phyloP scores from a whole-genome alignment of 1,284 basidiomycete species.

The Athelia psychrophila region DNA sequence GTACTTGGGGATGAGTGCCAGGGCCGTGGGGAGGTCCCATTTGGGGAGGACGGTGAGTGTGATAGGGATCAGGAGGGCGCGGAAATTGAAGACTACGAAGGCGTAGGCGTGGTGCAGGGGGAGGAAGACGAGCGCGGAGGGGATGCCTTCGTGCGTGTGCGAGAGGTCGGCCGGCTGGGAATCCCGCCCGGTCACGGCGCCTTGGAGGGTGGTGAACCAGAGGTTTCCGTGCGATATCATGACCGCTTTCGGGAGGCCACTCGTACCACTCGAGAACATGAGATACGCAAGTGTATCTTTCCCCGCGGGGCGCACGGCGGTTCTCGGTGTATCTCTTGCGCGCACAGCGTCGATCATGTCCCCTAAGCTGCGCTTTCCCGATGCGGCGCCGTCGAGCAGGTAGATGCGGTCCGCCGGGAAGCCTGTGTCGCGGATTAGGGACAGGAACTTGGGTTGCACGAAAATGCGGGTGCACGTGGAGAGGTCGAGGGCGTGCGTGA shows the following conservation, averaged over 20 bases:
- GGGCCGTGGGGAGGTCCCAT: conserved; percentile 44
- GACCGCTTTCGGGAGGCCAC: conserved; percentile 75
- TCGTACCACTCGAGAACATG: conserved; percentile 76
- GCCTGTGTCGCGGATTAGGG: conserved; percentile 45
- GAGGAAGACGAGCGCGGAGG: conserved; percentile 52
- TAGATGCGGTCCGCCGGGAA: conserved; percentile 51
- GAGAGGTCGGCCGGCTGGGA: too few relatives aligned
- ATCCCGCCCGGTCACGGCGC: conserved; percentile 21
- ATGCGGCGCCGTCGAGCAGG: conserved; percentile 42
- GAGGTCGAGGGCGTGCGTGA: conserved; percentile 53
- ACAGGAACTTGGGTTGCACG: conserved; percentile 51
- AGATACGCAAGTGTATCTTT: conserved; percentile 67
- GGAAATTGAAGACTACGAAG: conserved; percentile 51
- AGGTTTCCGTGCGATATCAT: conserved; percentile 77
- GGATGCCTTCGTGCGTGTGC: conserved; percentile 37
- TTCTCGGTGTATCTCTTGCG: conserved; percentile 33
- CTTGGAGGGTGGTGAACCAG: conserved; percentile 45
- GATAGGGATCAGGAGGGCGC: conserved; percentile 36
- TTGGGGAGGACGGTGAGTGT: conserved; percentile 55
- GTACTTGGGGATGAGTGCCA: conserved; percentile 34
- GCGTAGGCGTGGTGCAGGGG: conserved; percentile 73
- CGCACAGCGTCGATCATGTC: conserved; percentile 42
- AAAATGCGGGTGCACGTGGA: conserved; percentile 59
- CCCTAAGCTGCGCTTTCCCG: conserved; percentile 40
- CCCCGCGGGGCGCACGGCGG: conserved; percentile 43